Evolutionary conservation across 2,329 filamentous ascomycete species (phyloP).

Genomic region (Rhytidhysteron rufulum): DNA sequence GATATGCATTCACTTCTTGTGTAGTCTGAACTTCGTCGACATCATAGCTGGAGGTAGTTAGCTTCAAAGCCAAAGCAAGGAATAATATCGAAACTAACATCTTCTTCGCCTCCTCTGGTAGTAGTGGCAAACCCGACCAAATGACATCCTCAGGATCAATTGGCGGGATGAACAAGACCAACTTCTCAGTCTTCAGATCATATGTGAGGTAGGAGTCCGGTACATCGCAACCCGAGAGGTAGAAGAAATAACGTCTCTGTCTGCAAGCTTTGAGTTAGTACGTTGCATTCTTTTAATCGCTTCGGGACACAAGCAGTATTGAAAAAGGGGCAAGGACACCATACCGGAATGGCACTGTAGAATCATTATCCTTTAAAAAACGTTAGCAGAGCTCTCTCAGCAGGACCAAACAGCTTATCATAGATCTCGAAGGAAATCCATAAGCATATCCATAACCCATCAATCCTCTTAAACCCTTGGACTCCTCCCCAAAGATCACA

Average conservation of each 20-base stretch:
- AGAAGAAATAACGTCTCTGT: constrained; percentile 91
- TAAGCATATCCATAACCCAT: not conserved
- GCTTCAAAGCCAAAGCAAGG: not conserved
- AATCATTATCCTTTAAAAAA: constrained; percentile 68
- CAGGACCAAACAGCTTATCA: not conserved
- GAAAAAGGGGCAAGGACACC: constrained; percentile 3
- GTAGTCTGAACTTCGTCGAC: constrained; percentile 69
- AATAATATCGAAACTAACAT: too few relatives aligned
- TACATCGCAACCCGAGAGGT: constrained; percentile 80
- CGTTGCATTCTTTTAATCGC: not conserved
- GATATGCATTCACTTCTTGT: constrained; percentile 70
- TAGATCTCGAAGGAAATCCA: not conserved
- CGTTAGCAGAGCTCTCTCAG: constrained; percentile 1
- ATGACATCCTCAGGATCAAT: constrained; percentile 85
- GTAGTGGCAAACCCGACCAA: constrained; percentile 86
- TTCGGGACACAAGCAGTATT: not conserved
- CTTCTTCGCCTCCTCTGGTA: constrained; percentile 66
- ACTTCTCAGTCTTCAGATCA: constrained; percentile 67
- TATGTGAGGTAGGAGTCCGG: constrained; percentile 79
- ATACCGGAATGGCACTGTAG: constrained; percentile 74
- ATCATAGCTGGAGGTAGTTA: constrained; percentile 30
- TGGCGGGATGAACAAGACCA: constrained; percentile 88
- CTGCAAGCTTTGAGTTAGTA: too few relatives aligned
- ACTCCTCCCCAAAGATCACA: too few relatives aligned
- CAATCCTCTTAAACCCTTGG: not conserved